Base-by-base conservation (phyloP, 2,329 filamentous ascomycete species). In the Mollisiaceae sp. region DNA sequence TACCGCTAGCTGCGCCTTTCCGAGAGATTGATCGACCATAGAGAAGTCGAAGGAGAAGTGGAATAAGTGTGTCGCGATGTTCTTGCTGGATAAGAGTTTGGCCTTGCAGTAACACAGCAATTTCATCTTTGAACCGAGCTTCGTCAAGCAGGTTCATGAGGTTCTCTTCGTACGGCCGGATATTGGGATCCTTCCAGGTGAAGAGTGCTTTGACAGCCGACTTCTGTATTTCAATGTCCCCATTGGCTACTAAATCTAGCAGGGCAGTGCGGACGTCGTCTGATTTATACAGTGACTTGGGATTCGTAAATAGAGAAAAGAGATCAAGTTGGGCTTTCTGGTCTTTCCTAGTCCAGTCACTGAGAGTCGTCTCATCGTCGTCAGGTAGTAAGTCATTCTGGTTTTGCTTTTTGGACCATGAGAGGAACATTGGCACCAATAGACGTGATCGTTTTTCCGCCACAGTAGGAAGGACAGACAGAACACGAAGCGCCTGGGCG, bases 11-110 rank as follows among this genome's bases (percentile, higher is more conserved):
- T 35, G 86, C 85, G 20, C 92, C 91, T 73, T 91, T 91, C 72
- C 93, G 90, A 20, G 91, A 90, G 60, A 98, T 93, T 55, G 94
- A 89, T 70, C 93, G 89, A 47, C 95, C 95, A 76, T 98, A 99
- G 1, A 99, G 82, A 39, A 99, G 79, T 58, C 94, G 87, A 39
- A 99, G 85, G 32, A 99, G 82, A 5, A 99, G 87, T 1, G 95
- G 94, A 83, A 98, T 92, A 41, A 97, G 79, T 55, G 88, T 86
- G 3, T 81, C 74, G 9, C 91, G 87, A 74, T 99, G 93, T 59
- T 90, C 86, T 8, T 88, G 81, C 70, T 89, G 88, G 69, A 97
- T 90, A 62, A 89, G 79, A 64, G 88, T 88, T 20, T 91, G 89
- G 18, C 90, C 86, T 74, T 93, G 90, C 61, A 99, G 85, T 69